phyloP scores from a whole-genome alignment of 805 yeast genomes.

The Teunomyces panamensis region DNA sequence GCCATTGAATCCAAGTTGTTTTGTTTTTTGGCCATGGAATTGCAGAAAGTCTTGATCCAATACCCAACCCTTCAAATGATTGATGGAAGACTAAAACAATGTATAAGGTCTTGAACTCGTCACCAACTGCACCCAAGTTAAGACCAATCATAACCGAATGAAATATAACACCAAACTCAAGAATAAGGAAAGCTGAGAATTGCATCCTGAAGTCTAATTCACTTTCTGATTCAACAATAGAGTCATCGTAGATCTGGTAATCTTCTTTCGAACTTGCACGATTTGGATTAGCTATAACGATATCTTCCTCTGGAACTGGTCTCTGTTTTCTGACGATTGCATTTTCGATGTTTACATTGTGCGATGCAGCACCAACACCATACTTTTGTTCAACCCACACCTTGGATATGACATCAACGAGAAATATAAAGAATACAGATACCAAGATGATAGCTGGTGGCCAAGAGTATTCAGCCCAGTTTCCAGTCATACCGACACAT shows the following conservation, averaged over 20 bases:
- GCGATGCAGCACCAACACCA: slow-evolving; percentile 7
- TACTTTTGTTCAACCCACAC: slow-evolving; percentile 35
- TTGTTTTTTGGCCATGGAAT: slow-evolving; percentile 4
- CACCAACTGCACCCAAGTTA: slow-evolving; percentile 29
- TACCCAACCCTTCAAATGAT: slow-evolving; percentile 29
- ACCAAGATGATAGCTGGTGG: slow-evolving; percentile 54
- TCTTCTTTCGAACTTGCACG: slow-evolving; percentile 1
- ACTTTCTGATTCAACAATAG: background rate
- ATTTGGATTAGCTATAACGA: no score
- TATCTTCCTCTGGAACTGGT: background rate
- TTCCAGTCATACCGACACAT: slow-evolving; percentile 58
- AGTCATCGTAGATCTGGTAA: background rate
- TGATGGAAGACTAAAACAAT: slow-evolving; percentile 33
- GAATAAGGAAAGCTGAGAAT: slow-evolving; percentile 7
- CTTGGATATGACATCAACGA: slow-evolving; percentile 48
- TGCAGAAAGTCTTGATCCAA: slow-evolving; percentile 25
- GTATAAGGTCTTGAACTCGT: slow-evolving; percentile 25
- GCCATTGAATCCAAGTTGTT: background rate
- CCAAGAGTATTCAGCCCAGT: slow-evolving; percentile 50
- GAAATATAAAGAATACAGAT: slow-evolving; percentile 45
- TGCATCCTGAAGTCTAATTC: background rate
- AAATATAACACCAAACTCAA: slow-evolving; percentile 23
- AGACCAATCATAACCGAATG: slow-evolving; percentile 30
- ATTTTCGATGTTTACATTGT: slow-evolving; percentile 6
- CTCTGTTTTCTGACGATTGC: background rate